Evolutionary conservation across 1,284 basidiomycete species (phyloP).

Genomic region (Exobasidium rhododendri): DNA sequence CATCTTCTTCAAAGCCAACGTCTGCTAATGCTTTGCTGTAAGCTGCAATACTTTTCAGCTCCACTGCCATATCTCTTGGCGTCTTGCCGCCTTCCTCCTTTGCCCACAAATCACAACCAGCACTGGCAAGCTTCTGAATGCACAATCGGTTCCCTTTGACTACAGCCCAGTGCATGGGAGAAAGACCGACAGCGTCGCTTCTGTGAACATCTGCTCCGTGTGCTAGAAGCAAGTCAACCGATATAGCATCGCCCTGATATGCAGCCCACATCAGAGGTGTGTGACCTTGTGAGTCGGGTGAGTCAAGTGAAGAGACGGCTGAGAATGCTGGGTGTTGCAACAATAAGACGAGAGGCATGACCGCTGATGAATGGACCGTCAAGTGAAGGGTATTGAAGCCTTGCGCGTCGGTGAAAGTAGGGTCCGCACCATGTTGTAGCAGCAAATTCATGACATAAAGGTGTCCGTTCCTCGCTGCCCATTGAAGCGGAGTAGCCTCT

Average conservation of each 20-base stretch:
- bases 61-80: constrained; percentile 87
- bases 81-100: constrained; percentile 84
- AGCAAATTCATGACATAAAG: constrained; percentile 90
- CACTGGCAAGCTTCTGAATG: constrained; percentile 78
- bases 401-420: constrained; percentile 83
- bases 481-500: constrained; percentile 92
- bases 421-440: constrained; percentile 83
- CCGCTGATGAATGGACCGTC: constrained; percentile 85
- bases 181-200: constrained; percentile 76
- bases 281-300: constrained; percentile 78
- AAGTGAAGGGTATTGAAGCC: constrained; percentile 96
- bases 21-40: constrained; percentile 85
- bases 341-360: constrained; percentile 90
- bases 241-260: constrained; percentile 95
- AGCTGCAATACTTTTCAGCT: constrained; percentile 74
- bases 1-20: constrained; percentile 62
- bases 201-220: constrained; percentile 77
- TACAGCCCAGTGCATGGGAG: constrained; percentile 97
- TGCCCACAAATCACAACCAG: constrained; percentile 75
- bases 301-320: constrained; percentile 28
- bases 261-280: constrained; percentile 98
- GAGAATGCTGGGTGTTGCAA: constrained; percentile 68
- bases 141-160: constrained; percentile 84
- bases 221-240: constrained; percentile 82
- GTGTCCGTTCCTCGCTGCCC: constrained; percentile 93